Conservation (phyloP, 495 filamentous ascomycete genomes). For the Talaromyces ruber region DNA sequence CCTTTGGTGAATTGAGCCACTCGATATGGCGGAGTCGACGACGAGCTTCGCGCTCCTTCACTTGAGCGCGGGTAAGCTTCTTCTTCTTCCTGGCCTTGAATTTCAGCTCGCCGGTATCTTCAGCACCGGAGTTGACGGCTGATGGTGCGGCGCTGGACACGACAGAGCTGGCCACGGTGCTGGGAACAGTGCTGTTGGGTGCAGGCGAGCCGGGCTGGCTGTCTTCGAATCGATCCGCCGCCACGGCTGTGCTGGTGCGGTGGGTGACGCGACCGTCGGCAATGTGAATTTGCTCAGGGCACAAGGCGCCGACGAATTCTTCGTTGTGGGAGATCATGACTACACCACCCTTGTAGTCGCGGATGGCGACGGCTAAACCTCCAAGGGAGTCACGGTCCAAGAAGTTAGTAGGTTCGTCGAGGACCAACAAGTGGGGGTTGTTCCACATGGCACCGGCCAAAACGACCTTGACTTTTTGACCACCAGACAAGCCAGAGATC, state of each 20-base stretch:
- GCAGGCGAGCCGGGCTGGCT: slow-evolving; percentile 54
- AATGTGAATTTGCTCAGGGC: slow-evolving; percentile 91
- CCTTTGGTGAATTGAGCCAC: slow-evolving; percentile 65
- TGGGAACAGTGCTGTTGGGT: slow-evolving; percentile 42
- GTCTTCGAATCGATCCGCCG: slow-evolving; percentile 83
- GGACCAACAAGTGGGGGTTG: slow-evolving; percentile 92
- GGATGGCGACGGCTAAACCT: slow-evolving; percentile 90
- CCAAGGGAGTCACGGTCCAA: slow-evolving; percentile 95
- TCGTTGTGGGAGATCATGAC: slow-evolving; percentile 99
- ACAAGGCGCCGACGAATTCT: slow-evolving; percentile 92
- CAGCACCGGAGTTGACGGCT: slow-evolving; percentile 76
- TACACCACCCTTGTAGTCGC: slow-evolving; percentile 94
- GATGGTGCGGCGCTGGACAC: slow-evolving; percentile 52
- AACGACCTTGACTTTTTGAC: slow-evolving; percentile 99
- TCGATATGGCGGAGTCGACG: slow-evolving; percentile 89
- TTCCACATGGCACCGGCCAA: slow-evolving; percentile 98
- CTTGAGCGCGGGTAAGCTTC: slow-evolving; percentile 94
- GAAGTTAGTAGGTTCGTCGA: slow-evolving; percentile 99
- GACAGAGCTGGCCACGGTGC: slow-evolving; percentile 47
- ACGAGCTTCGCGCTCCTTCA: slow-evolving; percentile 86
- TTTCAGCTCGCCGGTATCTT: slow-evolving; percentile 74
- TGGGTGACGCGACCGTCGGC: slow-evolving; percentile 77
- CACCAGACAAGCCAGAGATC: slow-evolving; percentile 92
- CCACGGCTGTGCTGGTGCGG: slow-evolving; percentile 65
- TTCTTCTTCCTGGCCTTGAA: slow-evolving; percentile 96